Evolutionary conservation across 1,284 basidiomycete genomes (phyloP), one percentile per base, ranked within the genome.

Genomic region (Sporisorium exsertum): DNA sequence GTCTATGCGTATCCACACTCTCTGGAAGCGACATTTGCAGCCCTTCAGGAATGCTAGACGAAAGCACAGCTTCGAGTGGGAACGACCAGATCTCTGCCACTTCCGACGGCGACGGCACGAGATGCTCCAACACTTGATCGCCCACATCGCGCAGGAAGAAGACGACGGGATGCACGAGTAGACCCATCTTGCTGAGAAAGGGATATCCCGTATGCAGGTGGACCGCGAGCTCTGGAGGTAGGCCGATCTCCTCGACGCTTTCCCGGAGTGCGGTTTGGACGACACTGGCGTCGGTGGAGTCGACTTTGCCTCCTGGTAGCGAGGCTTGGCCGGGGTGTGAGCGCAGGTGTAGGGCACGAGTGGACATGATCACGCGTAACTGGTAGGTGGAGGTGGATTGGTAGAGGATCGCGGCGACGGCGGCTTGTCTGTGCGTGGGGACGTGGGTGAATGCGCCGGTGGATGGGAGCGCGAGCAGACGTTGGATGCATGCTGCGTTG

Each of bases 251-350:
- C 35, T 79, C 78, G 8, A 71, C 67, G 32, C 58, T 62, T 47
- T 79, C 78, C 10, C 78, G 68, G 15, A 79, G 52, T 5, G 78
- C 78, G 0, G 78, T 77, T 6, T 69, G 45, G 10, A 67, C 65
- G 5, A 78, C 58, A 20, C 16, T 33, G 3, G 24, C 8, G 40
- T 79, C 78, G 10, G 64, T 43, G 0, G 40, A 8, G 35, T 79
- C 78, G 1, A 71, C 60, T 47, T 79, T 79, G 5, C 78, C 78
- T n/a, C 78, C 78, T 0, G 78, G 78, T 0, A 79, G 50, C 5
- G 70, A 74, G 1, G 78, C 74, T 37, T 79, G 78, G 4, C 78
- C 78, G 3, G 78, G 75, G 37, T 79, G 75, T 5, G 73, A 77
- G 33, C 74, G 74, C 18, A 79, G 66, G 35, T 73, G 67, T 1